Evolutionary conservation across 2,329 filamentous ascomycete species (phyloP), one percentile per base, ranked within the genome.

Genomic region (Sarocladium oryzae): DNA sequence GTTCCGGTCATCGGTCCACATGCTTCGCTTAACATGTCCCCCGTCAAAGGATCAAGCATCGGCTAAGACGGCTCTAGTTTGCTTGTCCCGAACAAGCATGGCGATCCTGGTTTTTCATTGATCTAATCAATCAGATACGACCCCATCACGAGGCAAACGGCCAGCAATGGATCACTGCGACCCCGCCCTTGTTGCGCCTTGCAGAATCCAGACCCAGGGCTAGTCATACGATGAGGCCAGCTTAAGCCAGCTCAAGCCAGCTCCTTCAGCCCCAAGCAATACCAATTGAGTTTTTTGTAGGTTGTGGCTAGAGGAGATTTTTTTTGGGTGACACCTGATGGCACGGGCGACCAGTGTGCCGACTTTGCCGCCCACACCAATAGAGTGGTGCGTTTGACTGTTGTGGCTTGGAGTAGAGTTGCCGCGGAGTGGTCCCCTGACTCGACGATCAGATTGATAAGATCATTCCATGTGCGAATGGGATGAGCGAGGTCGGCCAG

Each of bases 101-200:
- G 10, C 20, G 28, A 21, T n/a, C 26, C 16, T 18, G 32, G 7
- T 40, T 21, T 21, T 48, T 8, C n/a, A n/a, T n/a, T n/a, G 15
- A 48, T 48, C 43, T 48, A 48, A 48, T 48, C 43, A 48, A 48
- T 48, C 43, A 48, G 43, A 48, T 48, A 32, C n/a, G 10, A 26
- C 32, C 26, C 43, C 43, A 16, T 48, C 24, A 48, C n/a, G 20
- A 18, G 13, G 16, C 43, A 9, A 20, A 7, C 28, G n/a, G n/a
- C 43, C 24, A 26, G 26, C 43, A 48, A n/a, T n/a, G n/a, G n/a
- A n/a, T n/a, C n/a, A n/a, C n/a, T n/a, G n/a, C 43, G 16, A 21
- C 26, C 23, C 43, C 28, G 43, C 43, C 13, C 23, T n/a, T n/a
- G 26, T 10, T 11, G 24, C 21, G 4, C 10, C 16, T 5, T 16